These are phyloP conservation scores for Tulasnella calospora DNA, from an alignment of 768 basidiomycete genomes.

Conservation along the genomic window DNA sequence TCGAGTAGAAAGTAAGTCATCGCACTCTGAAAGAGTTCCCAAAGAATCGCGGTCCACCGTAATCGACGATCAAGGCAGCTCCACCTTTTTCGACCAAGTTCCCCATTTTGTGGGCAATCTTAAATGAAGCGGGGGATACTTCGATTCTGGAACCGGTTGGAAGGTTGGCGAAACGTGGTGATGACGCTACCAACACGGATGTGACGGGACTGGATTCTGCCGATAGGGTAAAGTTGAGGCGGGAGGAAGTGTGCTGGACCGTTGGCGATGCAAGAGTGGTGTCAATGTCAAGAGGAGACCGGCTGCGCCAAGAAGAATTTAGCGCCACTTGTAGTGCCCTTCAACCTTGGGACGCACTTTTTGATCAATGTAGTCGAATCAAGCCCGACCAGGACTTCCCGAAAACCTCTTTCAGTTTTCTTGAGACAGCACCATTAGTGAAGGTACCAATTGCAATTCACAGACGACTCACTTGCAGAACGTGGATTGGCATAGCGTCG, in stretches of 20 bases:
- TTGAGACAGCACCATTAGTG: constrained; percentile 33
- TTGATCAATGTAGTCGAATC: constrained; percentile 32
- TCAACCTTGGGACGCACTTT: constrained; percentile 39
- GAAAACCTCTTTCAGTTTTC: constrained; percentile 78
- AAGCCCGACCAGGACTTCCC: constrained; percentile 69
- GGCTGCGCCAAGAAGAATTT: not conserved
- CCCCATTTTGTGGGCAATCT: constrained; percentile 62
- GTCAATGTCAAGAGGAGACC: constrained; percentile 3
- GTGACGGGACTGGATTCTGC: constrained; percentile 25
- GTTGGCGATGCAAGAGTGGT: not conserved
- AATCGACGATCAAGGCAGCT: constrained; percentile 78
- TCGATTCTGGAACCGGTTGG: constrained; percentile 73
- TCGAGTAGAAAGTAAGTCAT: not conserved
- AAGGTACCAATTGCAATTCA: not conserved
- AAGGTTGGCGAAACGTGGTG: constrained; percentile 62
- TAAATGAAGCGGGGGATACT: constrained; percentile 67
- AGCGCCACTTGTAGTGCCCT: constrained; percentile 31
- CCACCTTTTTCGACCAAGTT: constrained; percentile 49
- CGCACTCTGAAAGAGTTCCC: constrained; percentile 74
- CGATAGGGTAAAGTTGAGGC: constrained; percentile 25
- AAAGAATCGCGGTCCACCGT: constrained; percentile 68
- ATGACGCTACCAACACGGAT: constrained; percentile 54
- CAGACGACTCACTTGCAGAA: constrained; percentile 61
- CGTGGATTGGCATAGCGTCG: constrained; percentile 88
- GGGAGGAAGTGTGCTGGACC: not conserved